Evolutionary conservation across 805 yeast species (phyloP).

Genomic region (Jamesozyma lodderae): DNA sequence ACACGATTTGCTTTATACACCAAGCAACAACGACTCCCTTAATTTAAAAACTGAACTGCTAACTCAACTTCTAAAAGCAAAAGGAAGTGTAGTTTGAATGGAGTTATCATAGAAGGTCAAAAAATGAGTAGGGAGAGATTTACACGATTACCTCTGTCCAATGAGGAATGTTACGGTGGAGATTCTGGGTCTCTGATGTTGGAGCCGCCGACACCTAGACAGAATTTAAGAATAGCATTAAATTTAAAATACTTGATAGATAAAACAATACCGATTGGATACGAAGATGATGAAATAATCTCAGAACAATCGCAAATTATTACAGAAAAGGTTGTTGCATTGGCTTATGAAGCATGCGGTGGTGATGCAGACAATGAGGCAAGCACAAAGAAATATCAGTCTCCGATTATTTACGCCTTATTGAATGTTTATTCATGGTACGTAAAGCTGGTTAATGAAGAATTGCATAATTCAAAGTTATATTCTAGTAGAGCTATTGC

Average conservation of each 20-base stretch:
- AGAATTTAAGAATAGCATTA: conserved; percentile 57
- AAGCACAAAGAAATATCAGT: conserved; percentile 53
- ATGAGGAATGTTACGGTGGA: not conserved
- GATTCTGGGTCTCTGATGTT: not conserved
- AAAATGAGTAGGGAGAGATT: too few relatives aligned
- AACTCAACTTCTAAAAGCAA: too few relatives aligned
- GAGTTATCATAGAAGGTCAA: too few relatives aligned
- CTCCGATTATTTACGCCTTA: conserved; percentile 59
- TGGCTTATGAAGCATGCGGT: conserved; percentile 70
- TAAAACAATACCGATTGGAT: conserved; percentile 57
- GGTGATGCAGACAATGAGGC: conserved; percentile 53
- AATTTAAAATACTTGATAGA: conserved; percentile 70
- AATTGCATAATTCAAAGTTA: conserved; percentile 60
- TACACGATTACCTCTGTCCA: not conserved
- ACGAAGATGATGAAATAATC: conserved; percentile 41
- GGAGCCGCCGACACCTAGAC: conserved; percentile 51
- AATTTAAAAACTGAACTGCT: too few relatives aligned
- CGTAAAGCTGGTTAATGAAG: conserved; percentile 45
- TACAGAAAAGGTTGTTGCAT: conserved; percentile 45
- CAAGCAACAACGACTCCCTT: too few relatives aligned
- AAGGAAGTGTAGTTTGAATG: too few relatives aligned
- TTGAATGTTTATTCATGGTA: conserved; percentile 78
- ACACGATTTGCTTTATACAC: too few relatives aligned
- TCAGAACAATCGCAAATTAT: conserved; percentile 52
- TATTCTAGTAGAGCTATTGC: conserved; percentile 52